Conservation (phyloP, 2,329 filamentous ascomycete genomes). For the Davidsoniella australis region DNA sequence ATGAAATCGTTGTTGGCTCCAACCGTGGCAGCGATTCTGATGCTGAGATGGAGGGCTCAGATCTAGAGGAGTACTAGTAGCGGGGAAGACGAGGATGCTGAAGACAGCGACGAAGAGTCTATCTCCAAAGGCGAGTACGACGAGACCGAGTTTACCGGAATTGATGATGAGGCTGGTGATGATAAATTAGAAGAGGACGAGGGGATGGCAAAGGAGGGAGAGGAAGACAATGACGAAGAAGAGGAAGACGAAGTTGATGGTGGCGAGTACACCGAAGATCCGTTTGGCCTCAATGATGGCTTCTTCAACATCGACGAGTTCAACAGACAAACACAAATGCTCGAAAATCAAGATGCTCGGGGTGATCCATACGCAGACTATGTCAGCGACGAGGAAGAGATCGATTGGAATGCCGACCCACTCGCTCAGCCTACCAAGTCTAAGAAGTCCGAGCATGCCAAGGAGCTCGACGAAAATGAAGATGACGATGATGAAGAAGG, state of each 20-base stretch:
- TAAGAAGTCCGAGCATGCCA: constrained; percentile 17
- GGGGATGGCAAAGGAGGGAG: constrained; percentile 16
- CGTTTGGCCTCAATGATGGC: constrained; percentile 79
- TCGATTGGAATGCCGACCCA: constrained; percentile 78
- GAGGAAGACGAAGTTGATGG: constrained; percentile 30
- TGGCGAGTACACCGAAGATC: constrained; percentile 47
- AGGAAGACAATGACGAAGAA: constrained; percentile 19
- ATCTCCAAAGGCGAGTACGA: constrained; percentile 16
- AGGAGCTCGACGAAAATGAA: constrained; percentile 24
- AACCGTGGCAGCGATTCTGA: constrained; percentile 17
- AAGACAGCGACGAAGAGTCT: constrained; percentile 22
- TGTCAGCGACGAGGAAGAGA: constrained; percentile 66
- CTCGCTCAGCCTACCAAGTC: constrained; percentile 25
- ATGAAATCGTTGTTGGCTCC: constrained; percentile 25
- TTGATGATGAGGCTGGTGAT: constrained; percentile 20
- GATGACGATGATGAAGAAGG: constrained; percentile 52
- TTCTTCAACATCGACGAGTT: constrained; percentile 98
- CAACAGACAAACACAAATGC: constrained; percentile 79
- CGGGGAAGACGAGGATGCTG: constrained; percentile 19
- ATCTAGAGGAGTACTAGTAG: constrained; percentile 20
- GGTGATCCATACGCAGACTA: constrained; percentile 59
- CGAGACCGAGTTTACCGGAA: constrained; percentile 14
- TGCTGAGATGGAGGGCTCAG: constrained; percentile 18
- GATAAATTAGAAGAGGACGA: constrained; percentile 21
- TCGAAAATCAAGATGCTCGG: constrained; percentile 69